phyloP scores from a whole-genome alignment of 148 eudicot genomes.

The Nyssa sinensis region DNA sequence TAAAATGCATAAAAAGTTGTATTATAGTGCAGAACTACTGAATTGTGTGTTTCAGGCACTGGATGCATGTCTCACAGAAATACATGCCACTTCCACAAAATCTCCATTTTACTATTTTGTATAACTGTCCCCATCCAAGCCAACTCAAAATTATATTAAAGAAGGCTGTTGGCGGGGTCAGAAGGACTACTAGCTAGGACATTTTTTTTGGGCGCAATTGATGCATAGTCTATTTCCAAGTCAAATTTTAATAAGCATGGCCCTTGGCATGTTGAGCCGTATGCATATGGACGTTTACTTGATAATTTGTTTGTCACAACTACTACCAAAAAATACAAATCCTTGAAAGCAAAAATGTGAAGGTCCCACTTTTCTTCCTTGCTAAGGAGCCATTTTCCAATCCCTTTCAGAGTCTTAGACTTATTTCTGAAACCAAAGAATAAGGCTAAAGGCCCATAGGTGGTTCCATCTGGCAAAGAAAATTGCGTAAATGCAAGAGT shows the following conservation, averaged over 20 bases:
- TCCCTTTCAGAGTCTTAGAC: not conserved
- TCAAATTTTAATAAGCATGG: not conserved
- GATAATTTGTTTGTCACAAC: not conserved
- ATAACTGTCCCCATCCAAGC: no score
- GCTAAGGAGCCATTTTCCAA: not conserved
- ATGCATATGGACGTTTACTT: not conserved
- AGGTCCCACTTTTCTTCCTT: not conserved
- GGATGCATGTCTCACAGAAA: no score
- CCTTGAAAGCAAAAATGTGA: not conserved
- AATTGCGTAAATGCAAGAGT: not conserved
- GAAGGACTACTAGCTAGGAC: no score
- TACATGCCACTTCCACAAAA: no score
- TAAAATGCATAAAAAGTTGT: no score
- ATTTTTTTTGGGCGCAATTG: not conserved
- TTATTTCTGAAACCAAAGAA: not conserved
- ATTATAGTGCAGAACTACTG: no score
- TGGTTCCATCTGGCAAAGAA: not conserved
- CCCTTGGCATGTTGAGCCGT: not conserved
- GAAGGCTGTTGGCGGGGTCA: no score
- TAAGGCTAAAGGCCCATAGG: not conserved
- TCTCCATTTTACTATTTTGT: no score
- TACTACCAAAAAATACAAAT: no score
- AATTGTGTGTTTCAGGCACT: no score
- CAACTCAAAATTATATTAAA: no score
- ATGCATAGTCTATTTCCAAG: not conserved